Conservation (phyloP, 148 eudicot genomes). For the Camellia granthamiana region DNA sequence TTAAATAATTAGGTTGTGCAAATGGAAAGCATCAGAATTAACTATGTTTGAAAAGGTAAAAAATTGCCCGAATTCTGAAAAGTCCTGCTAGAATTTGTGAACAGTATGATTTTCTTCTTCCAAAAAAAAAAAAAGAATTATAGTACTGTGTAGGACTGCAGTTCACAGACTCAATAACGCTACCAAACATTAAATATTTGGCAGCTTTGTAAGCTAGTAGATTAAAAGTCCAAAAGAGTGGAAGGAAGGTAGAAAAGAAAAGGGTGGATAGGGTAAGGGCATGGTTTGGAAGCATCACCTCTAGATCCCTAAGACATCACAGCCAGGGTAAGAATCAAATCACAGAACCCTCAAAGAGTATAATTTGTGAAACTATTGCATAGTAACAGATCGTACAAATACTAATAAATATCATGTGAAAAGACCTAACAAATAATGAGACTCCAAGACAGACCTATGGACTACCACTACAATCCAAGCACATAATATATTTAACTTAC, state of each 20-base stretch:
- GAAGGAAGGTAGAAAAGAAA: too few relatives aligned
- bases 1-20: not conserved
- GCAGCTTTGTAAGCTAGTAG: too few relatives aligned
- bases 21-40: not conserved
- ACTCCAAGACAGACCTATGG: not conserved
- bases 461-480: not conserved
- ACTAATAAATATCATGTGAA: not conserved
- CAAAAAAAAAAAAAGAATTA: too few relatives aligned
- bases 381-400: not conserved
- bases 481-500: not conserved
- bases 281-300: not conserved
- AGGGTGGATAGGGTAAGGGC: not conserved
- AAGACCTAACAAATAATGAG: not conserved
- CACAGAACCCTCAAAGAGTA: not conserved
- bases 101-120: not conserved
- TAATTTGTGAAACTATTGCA: not conserved
- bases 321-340: not conserved
- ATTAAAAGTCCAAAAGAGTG: too few relatives aligned
- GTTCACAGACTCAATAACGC: too few relatives aligned
- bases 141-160: too few relatives aligned
- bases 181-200: too few relatives aligned
- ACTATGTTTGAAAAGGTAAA: not conserved
- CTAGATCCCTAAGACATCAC: not conserved
- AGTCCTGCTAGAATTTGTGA: not conserved
- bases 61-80: not conserved